A percentile compares a stretch with the other conserved stretches of the same genome.
These are phyloP conservation scores for Rhynchosporium secalis DNA, from an alignment of 2,329 filamentous ascomycete species.

Conservation along the genomic window DNA sequence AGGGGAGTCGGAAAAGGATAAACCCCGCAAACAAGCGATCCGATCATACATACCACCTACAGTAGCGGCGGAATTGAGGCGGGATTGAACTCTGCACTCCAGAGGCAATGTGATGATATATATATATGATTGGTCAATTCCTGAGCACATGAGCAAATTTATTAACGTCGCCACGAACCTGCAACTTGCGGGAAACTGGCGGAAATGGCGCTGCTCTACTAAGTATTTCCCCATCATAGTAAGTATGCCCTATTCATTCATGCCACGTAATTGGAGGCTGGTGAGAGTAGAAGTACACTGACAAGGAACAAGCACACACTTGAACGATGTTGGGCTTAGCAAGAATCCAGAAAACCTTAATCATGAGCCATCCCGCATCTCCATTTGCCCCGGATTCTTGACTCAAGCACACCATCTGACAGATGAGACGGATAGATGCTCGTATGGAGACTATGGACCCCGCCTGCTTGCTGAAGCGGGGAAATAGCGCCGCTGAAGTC, in stretches of 20 bases:
- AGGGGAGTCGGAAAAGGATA: too few species aligned
- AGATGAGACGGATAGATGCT: too few species aligned
- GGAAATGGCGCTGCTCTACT: background rate
- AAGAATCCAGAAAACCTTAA: too few species aligned
- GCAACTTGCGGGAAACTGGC: background rate
- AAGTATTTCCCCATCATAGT: too few species aligned
- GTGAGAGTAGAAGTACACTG: background rate
- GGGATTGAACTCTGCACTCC: background rate
- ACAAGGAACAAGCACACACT: too few species aligned
- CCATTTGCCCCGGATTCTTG: background rate
- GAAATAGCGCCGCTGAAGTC: background rate
- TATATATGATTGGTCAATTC: background rate
- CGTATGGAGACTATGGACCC: background rate
- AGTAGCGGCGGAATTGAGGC: slow-evolving; percentile 1
- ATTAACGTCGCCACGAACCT: background rate
- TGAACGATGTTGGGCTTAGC: too few species aligned
- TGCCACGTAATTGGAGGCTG: too few species aligned
- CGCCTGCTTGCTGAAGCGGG: slow-evolving; percentile 1
- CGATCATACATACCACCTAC: too few species aligned
- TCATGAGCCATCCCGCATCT: too few species aligned
- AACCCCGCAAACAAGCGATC: too few species aligned
- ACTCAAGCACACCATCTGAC: too few species aligned
- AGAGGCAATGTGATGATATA: background rate
- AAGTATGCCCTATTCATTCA: too few species aligned
- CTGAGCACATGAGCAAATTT: background rate